These are phyloP conservation scores for Ambrosia hybrid DNA, from an alignment of 140 eudicot species.

Conservation along the genomic window DNA sequence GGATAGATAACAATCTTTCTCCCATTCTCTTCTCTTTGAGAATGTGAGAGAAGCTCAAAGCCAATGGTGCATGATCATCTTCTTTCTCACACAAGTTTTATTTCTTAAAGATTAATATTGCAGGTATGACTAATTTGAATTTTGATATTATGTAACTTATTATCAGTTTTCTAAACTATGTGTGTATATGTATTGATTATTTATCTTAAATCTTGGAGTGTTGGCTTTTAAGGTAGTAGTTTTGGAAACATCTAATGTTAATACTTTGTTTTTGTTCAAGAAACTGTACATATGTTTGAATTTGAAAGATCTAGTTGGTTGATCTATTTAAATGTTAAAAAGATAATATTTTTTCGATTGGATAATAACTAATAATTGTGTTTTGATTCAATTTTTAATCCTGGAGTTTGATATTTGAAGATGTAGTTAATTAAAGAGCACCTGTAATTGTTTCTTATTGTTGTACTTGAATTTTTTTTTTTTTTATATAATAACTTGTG, in stretches of 20 bases:
- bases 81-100: not conserved
- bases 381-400: conserved; percentile 19
- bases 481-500: too few species aligned
- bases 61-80: conserved; percentile 30
- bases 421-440: not conserved
- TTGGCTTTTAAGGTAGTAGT: not conserved
- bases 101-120: not conserved
- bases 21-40: not conserved
- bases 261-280: conserved; percentile 3
- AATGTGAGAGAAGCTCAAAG: conserved; percentile 29
- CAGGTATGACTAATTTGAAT: conserved; percentile 26
- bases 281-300: not conserved
- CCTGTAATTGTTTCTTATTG: conserved; percentile 13
- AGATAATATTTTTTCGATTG: not conserved
- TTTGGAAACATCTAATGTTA: not conserved
- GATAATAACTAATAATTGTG: not conserved
- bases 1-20: conserved; percentile 36
- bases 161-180: not conserved
- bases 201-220: conserved; percentile 5
- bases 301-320: not conserved
- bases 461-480: too few species aligned
- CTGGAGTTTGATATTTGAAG: conserved; percentile 8
- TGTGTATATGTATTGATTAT: not conserved
- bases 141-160: not conserved
- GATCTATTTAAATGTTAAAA: not conserved